Evolutionary conservation across 768 basidiomycete species (phyloP).

Genomic region (Phanerochaete sordida): DNA sequence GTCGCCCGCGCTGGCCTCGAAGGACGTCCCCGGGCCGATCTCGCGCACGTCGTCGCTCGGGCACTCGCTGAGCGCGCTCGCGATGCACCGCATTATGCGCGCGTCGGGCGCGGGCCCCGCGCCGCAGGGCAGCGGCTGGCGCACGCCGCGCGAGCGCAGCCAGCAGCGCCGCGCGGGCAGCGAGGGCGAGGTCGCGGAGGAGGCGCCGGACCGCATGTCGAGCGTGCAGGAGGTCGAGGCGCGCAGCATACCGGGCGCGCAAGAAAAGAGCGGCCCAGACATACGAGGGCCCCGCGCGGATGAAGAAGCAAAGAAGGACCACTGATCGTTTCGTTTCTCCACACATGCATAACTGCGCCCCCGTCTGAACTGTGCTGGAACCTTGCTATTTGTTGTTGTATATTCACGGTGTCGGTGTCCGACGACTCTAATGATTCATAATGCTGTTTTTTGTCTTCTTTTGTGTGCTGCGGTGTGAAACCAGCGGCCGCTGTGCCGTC

Average conservation of each 20-base stretch:
- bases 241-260: slow-evolving; percentile 6
- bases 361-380: not conserved
- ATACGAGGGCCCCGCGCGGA: not conserved
- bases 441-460: not conserved
- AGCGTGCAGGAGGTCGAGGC: slow-evolving; percentile 2
- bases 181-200: not conserved
- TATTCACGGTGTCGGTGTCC: not conserved
- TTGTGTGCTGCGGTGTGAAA: not conserved
- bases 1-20: not conserved
- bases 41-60: slow-evolving; percentile 5
- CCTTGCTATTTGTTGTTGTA: not conserved
- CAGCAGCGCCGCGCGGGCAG: not conserved
- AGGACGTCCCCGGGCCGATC: not conserved
- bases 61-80: slow-evolving; percentile 6
- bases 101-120: not conserved
- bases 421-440: not conserved
- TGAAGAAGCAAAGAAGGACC: slow-evolving; percentile 3
- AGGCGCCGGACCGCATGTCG: not conserved
- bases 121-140: not conserved
- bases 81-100: not conserved
- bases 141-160: slow-evolving; percentile 5
- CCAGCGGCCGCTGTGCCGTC: no score
- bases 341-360: not conserved
- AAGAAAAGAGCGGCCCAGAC: slow-evolving; percentile 10
- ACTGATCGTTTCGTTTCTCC: not conserved